These are phyloP conservation scores for Dactylellina cionopaga DNA, from an alignment of 2,329 filamentous ascomycete genomes.

Conservation along the genomic window DNA sequence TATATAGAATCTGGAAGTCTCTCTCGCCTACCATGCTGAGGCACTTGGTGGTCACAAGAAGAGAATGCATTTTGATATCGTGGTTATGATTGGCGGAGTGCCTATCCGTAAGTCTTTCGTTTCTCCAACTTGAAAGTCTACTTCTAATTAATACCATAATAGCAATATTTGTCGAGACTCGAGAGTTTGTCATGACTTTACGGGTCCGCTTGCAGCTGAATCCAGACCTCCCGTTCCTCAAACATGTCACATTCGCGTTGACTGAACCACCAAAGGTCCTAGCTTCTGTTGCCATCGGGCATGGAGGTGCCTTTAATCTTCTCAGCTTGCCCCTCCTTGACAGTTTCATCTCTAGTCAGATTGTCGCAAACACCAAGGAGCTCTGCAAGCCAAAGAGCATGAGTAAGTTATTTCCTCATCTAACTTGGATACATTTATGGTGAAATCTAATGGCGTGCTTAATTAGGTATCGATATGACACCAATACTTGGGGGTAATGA, in stretches of 20 bases:
- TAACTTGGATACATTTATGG: not conserved
- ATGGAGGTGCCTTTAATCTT: conserved; percentile 74
- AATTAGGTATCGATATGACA: conserved; percentile 76
- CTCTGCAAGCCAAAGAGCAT: conserved; percentile 97
- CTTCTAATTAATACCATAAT: not conserved
- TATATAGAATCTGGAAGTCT: conserved; percentile 40
- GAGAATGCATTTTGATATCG: conserved; percentile 96
- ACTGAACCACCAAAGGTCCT: conserved; percentile 92
- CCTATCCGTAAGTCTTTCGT: conserved; percentile 68
- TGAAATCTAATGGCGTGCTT: not conserved
- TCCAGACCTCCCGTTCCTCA: conserved; percentile 89
- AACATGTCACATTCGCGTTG: conserved; percentile 88
- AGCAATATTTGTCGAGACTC: conserved; percentile 75
- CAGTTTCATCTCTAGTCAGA: conserved; percentile 96
- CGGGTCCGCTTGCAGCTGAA: conserved; percentile 84
- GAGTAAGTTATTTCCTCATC: conserved; percentile 66
- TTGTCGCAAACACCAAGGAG: conserved; percentile 83
- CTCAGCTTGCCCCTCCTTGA: conserved; percentile 91
- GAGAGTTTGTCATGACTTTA: conserved; percentile 85
- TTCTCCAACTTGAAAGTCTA: not conserved
- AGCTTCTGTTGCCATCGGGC: conserved; percentile 77
- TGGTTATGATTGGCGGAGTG: conserved; percentile 92
- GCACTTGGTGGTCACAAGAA: conserved; percentile 66
- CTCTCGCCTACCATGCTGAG: conserved; percentile 43
- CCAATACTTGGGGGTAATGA: conserved; percentile 92